A percentile compares a stretch with the other conserved stretches of the same genome.
Conservation (phyloP, 306 rosid genomes). For the Castanea mollissima region DNA sequence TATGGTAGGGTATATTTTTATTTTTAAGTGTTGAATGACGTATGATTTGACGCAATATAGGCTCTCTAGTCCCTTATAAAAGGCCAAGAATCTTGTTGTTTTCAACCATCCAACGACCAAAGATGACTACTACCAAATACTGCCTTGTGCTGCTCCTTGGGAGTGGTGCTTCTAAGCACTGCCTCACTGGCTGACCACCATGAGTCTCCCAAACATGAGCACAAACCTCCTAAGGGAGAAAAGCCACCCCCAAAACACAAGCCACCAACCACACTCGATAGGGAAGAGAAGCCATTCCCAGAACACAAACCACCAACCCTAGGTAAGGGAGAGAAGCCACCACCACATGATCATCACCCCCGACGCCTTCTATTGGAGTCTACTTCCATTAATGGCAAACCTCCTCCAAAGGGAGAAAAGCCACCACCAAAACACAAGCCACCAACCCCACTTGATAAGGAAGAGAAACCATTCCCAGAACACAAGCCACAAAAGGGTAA, state of each 20-base stretch:
- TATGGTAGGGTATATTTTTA: neutral
- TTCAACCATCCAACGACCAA: neutral
- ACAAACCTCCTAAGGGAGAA: neutral
- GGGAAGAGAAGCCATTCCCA: neutral
- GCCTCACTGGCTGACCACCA: neutral
- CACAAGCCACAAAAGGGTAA: neutral
- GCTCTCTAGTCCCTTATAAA: neutral
- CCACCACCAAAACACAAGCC: no score
- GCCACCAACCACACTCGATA: neutral
- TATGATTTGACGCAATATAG: neutral
- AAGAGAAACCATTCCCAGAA: neutral
- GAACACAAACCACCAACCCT: neutral
- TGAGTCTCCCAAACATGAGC: neutral
- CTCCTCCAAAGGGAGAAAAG: no score
- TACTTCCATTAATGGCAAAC: no score
- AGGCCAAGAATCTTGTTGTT: neutral
- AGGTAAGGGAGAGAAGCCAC: neutral
- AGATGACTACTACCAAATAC: neutral
- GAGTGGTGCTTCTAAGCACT: neutral
- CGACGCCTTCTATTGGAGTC: no score
- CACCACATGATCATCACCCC: no score
- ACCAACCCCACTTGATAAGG: no score
- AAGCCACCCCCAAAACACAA: constrained; percentile 13
- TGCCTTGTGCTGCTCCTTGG: neutral
- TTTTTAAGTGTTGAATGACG: neutral